Base-by-base conservation (phyloP, 495 filamentous ascomycete genomes). In the Talaromyces adpressus region DNA sequence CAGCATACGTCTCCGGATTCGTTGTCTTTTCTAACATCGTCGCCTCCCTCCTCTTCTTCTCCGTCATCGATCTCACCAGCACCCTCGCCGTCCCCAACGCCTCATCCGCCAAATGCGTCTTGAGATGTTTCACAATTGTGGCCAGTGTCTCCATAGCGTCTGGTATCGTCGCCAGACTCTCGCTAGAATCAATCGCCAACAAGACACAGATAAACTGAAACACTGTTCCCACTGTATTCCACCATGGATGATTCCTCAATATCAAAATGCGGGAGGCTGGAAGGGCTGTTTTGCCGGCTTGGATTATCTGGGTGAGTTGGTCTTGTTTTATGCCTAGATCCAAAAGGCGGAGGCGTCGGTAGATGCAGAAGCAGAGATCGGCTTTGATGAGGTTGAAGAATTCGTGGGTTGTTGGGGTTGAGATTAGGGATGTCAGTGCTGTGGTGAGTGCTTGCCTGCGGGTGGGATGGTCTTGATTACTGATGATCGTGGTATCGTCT, bases 171-270 rank as follows among this genome's bases (percentile, higher is more conserved):
- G 70, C 64, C 27, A 76, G 67, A 51, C 70, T 74, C 7, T 71
- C 64, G 1, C 65, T 51, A 11, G 69, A 75, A 39, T 76, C 75
- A 58, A 82, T 75, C 12, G 72, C 75, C 7, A 82, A 66, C 9
- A 81, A 69, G 16, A 79, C 64, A 63, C 77, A 79, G 20, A 79
- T 66, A 34, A 70, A 72, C 49, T 82, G 79, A 61, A 82, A 81
- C 4, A 76, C 69, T 4, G 72, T 72, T 18, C 75, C 70, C 8
- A 75, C 65, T 2, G 78, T 64, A 64, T 79, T 75, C 74, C 77
- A 79, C 78, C 78, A 81, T 4, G 76, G 73, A 60, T 70, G 64
- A 4, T 65, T 59, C 57, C 66, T 61, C 45, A 64, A 65, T 0
- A 64, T 65, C 22, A 79, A 62, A 9, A 66, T 69, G 14, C 66